Conservation (phyloP, 306 rosid species). For the Argentina anserina region DNA sequence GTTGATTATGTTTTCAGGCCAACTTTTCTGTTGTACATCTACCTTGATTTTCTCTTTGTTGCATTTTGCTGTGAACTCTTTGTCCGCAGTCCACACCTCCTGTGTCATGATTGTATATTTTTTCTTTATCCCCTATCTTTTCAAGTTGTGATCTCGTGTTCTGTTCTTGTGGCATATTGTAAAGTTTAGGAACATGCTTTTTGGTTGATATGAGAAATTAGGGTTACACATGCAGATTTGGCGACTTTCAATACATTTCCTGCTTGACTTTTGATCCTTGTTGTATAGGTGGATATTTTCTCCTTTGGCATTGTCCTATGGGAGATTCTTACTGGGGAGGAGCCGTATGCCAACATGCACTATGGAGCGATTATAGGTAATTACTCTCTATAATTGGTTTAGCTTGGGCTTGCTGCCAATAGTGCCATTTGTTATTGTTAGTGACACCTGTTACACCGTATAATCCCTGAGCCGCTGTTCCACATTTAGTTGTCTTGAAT, state of each 20-base stretch:
- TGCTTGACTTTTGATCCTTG: slow-evolving; percentile 11
- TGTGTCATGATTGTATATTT: neutral
- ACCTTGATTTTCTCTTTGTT: neutral
- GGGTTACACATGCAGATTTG: neutral
- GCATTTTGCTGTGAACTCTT: neutral
- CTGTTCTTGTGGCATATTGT: neutral
- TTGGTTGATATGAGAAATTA: neutral
- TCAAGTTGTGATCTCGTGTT: neutral
- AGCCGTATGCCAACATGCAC: slow-evolving; percentile 97
- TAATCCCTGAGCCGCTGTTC: neutral
- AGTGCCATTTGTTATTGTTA: neutral
- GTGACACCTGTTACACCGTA: neutral
- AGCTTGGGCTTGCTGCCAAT: neutral
- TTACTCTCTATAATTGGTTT: slow-evolving; percentile 1
- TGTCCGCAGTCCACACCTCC: neutral
- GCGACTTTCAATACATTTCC: slow-evolving; percentile 13
- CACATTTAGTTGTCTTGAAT: neutral
- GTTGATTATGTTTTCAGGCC: neutral
- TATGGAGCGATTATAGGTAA: slow-evolving; percentile 90
- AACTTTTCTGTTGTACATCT: neutral
- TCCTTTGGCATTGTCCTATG: slow-evolving; percentile 88
- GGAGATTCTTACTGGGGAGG: slow-evolving; percentile 98
- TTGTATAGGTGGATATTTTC: slow-evolving; percentile 79
- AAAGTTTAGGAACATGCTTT: neutral
- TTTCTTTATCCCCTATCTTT: neutral